phyloP scores from a whole-genome alignment of 2,329 filamentous ascomycete genomes.

The Aureobasidium sp. region DNA sequence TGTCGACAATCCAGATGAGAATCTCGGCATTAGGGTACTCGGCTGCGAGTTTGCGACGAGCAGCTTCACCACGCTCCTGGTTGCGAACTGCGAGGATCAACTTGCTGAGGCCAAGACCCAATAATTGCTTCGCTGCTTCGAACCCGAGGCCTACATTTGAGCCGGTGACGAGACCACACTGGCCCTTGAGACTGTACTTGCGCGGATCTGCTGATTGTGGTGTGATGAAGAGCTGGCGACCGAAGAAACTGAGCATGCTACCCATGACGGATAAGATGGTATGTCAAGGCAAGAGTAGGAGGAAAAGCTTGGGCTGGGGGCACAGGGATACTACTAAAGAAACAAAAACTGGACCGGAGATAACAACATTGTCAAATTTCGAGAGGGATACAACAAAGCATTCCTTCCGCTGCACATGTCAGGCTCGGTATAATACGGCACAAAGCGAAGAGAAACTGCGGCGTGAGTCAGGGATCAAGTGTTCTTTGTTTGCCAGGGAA shows the following conservation, averaged over 20 bases:
- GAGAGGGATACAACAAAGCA: too few relatives aligned
- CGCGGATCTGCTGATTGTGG: not conserved
- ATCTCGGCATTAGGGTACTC: conserved; percentile 22
- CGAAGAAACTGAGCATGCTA: not conserved
- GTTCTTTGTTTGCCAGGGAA: too few relatives aligned
- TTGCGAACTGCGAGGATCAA: conserved; percentile 38
- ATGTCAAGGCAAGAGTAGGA: too few relatives aligned
- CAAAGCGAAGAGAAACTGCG: too few relatives aligned
- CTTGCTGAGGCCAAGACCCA: conserved; percentile 28
- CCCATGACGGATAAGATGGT: not conserved
- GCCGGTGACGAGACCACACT: conserved; percentile 32
- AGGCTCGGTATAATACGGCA: too few relatives aligned
- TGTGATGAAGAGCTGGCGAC: not conserved
- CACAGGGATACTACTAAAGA: too few relatives aligned
- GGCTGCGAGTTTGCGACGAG: conserved; percentile 21
- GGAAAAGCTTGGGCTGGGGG: too few relatives aligned
- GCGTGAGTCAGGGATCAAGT: too few relatives aligned
- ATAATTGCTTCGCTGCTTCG: conserved; percentile 36
- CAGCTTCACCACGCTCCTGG: conserved; percentile 33
- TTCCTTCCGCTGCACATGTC: too few relatives aligned
- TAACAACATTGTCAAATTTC: too few relatives aligned
- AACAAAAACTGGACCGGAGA: too few relatives aligned
- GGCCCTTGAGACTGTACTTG: not conserved
- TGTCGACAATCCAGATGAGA: conserved; percentile 25
- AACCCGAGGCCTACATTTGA: conserved; percentile 37